Evolutionary conservation across 768 basidiomycete species (phyloP).

Genomic region (Tricholoma saponaceum): DNA sequence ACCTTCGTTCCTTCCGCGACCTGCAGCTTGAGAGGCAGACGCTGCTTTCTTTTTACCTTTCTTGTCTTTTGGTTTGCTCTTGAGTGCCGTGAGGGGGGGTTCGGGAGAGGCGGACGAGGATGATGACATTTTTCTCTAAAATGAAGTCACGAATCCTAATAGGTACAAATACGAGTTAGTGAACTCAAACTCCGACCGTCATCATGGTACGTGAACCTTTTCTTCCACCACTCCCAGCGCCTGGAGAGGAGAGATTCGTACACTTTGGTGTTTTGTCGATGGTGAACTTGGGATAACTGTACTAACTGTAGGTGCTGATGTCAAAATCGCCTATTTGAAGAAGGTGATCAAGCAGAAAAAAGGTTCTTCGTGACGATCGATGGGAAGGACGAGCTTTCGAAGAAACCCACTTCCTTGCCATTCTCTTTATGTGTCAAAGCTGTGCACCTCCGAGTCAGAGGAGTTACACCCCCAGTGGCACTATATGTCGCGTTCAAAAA

Average conservation of each 20-base stretch:
- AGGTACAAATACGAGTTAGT: too few species aligned
- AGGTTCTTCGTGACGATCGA: too few species aligned
- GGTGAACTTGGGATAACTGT: too few species aligned
- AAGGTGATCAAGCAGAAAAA: too few species aligned
- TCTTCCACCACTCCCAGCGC: too few species aligned
- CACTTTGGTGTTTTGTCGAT: too few species aligned
- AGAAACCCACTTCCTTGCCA: constrained; percentile 13
- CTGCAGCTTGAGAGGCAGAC: constrained; percentile 4
- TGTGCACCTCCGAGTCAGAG: constrained; percentile 19
- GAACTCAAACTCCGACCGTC: too few species aligned
- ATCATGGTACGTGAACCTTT: too few species aligned
- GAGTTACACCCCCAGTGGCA: constrained; percentile 15
- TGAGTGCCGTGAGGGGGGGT: background rate
- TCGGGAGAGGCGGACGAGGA: constrained; percentile 14
- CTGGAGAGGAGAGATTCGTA: too few species aligned
- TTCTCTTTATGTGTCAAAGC: constrained; percentile 25
- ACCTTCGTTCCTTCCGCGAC: constrained; percentile 48
- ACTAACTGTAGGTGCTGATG: too few species aligned
- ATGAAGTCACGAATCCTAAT: constrained; percentile 2
- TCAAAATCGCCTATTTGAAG: too few species aligned
- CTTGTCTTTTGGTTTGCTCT: background rate
- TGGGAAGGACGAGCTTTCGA: constrained; percentile 8
- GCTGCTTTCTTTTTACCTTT: constrained; percentile 13
- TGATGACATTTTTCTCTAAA: constrained; percentile 6
- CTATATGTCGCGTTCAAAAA: constrained; percentile 21